A percentile compares a stretch with the other conserved stretches of the same genome.
phyloP scores from a whole-genome alignment of 768 basidiomycete genomes.

The Chalciporus piperatus region DNA sequence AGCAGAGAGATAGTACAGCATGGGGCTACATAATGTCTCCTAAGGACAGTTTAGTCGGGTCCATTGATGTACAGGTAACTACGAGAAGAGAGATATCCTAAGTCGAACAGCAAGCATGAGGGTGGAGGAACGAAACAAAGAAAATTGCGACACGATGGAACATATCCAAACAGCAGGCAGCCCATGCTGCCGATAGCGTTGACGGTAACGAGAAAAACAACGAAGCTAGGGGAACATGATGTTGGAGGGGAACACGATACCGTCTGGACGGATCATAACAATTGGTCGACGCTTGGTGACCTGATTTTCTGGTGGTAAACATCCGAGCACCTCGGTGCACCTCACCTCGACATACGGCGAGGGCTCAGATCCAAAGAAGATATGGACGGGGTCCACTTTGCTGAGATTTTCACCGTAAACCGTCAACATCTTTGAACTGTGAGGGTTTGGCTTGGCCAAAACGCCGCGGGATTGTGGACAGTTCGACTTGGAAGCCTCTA shows the following conservation, averaged over 20 bases:
- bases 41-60: constrained; percentile 18
- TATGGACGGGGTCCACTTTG: constrained; percentile 74
- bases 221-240: constrained; percentile 70
- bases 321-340: constrained; percentile 82
- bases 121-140: constrained; percentile 5
- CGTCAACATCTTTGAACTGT: constrained; percentile 77
- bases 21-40: constrained; percentile 32
- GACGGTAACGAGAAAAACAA: constrained; percentile 11
- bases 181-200: constrained; percentile 29
- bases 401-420: constrained; percentile 88
- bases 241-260: constrained; percentile 83
- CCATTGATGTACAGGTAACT: constrained; percentile 33
- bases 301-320: constrained; percentile 71
- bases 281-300: constrained; percentile 71
- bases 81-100: constrained; percentile 23
- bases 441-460: constrained; percentile 74
- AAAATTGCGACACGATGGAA: constrained; percentile 19
- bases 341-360: constrained; percentile 86
- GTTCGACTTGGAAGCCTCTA: constrained; percentile 75
- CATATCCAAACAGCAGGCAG: constrained; percentile 20
- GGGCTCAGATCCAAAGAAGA: constrained; percentile 86
- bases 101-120: constrained; percentile 22
- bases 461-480: constrained; percentile 64
- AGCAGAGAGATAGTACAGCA: constrained; percentile 23
- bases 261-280: constrained; percentile 79